Percentiles rank a stretch among this genome's conserved stretches.
These are phyloP conservation scores for Phytophthora sojae DNA, from an alignment of 352 stramenopile genomes.

Conservation along the genomic window DNA sequence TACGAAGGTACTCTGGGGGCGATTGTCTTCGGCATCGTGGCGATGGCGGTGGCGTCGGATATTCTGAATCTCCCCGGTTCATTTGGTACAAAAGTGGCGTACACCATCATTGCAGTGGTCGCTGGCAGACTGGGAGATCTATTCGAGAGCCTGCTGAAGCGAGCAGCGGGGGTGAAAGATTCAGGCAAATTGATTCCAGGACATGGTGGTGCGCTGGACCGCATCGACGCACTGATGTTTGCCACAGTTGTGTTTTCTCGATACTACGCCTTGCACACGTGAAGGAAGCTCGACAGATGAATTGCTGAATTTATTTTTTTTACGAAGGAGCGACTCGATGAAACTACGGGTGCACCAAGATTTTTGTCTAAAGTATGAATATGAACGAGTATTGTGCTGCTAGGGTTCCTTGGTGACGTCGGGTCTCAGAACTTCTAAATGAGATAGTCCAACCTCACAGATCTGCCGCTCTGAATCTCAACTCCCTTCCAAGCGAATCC, in stretches of 20 bases:
- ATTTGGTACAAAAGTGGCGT: conserved; percentile 74
- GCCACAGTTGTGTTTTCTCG: conserved; percentile 62
- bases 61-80: conserved; percentile 76
- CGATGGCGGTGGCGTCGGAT: conserved; percentile 76
- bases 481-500: not conserved
- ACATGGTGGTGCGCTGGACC: conserved; percentile 94
- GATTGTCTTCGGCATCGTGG: conserved; percentile 73
- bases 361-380: not conserved
- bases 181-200: conserved; percentile 94
- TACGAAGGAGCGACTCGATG: no score
- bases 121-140: conserved; percentile 94
- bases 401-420: not conserved
- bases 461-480: not conserved
- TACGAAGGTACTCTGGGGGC: conserved; percentile 94
- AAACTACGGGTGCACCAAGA: not conserved
- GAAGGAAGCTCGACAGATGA: not conserved
- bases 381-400: no score
- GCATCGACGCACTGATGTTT: conserved; percentile 96
- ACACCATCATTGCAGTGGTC: conserved; percentile 90
- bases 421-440: not conserved
- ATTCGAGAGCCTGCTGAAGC: conserved; percentile 95
- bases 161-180: conserved; percentile 94
- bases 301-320: not conserved
- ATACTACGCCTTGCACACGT: conserved; percentile 44
- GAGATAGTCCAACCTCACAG: not conserved